Evolutionary conservation across 108 stramenopile species (phyloP).

Genomic region (Cylindrotheca fusiformis): DNA sequence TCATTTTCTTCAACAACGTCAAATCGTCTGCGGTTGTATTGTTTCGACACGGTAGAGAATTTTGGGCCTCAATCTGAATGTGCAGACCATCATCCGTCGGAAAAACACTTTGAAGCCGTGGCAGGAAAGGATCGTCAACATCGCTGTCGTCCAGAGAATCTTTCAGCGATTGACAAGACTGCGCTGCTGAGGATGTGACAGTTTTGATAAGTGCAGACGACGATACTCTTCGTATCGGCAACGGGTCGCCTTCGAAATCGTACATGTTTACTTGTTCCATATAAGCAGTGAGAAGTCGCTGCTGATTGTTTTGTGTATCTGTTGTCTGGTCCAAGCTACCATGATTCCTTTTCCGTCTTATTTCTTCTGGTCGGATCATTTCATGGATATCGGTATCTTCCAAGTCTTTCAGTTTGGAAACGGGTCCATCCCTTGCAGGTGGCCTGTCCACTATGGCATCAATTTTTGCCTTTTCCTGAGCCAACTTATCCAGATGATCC

Average conservation of each 20-base stretch:
- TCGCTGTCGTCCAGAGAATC: conserved; percentile 65
- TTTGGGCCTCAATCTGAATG: conserved; percentile 83
- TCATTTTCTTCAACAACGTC: conserved; percentile 36
- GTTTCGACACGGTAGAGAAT: conserved; percentile 69
- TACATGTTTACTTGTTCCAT: conserved; percentile 32
- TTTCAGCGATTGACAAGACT: conserved; percentile 39
- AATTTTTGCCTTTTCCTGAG: too few relatives aligned
- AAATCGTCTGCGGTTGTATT: conserved; percentile 30
- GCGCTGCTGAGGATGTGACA: conserved; percentile 19
- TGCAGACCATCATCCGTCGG: conserved; percentile 71
- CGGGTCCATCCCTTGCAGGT: too few relatives aligned
- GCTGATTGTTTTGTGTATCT: neutral
- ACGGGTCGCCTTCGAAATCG: conserved; percentile 36
- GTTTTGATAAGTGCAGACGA: conserved; percentile 8
- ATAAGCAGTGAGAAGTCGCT: conserved; percentile 23
- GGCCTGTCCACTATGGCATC: too few relatives aligned
- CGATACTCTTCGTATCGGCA: conserved; percentile 32
- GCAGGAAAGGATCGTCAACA: conserved; percentile 78
- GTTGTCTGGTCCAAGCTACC: neutral
- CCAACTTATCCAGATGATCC: too few relatives aligned
- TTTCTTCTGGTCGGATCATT: conserved; percentile 19
- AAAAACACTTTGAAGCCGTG: conserved; percentile 90
- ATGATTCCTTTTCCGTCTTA: conserved; percentile 4
- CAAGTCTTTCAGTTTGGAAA: conserved; percentile 6
- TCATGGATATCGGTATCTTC: conserved; percentile 25